Percentiles rank a stretch among this genome's conserved stretches.
Evolutionary conservation across 2,329 filamentous ascomycete species (phyloP).

Genomic region (Torrubiella hemipterigena): DNA sequence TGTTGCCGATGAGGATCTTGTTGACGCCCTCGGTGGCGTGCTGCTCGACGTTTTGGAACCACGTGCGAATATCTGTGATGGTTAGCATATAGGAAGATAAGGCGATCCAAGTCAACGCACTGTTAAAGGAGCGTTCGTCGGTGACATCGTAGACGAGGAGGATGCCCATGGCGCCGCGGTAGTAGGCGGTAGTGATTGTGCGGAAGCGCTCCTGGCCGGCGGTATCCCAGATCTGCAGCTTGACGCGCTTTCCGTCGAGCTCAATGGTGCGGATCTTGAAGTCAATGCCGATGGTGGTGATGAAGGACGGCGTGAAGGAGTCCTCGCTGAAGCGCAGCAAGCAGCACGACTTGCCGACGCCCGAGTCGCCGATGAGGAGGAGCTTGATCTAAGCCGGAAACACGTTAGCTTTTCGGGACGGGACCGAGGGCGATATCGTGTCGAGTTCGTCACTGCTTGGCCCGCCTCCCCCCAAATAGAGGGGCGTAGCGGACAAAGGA

Average conservation of each 20-base stretch:
- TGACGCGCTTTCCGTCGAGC: constrained; percentile 95
- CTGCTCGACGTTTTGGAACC: constrained; percentile 98
- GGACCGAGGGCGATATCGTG: too few relatives aligned
- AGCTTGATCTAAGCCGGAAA: constrained; percentile 67
- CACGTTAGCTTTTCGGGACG: constrained; percentile 1
- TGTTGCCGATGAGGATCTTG: constrained; percentile 99
- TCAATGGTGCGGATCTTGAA: constrained; percentile 99
- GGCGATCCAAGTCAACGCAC: constrained; percentile 37
- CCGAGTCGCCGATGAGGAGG: constrained; percentile 90
- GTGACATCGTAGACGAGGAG: constrained; percentile 97
- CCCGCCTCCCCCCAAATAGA: too few relatives aligned
- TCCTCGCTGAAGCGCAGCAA: constrained; percentile 94
- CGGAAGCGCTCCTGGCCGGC: constrained; percentile 97
- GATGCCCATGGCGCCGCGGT: constrained; percentile 96
- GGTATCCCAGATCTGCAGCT: constrained; percentile 99
- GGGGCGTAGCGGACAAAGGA: too few relatives aligned
- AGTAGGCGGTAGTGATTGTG: constrained; percentile 98
- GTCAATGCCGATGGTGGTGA: constrained; percentile 98
- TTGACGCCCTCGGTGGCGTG: constrained; percentile 98
- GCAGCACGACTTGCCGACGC: constrained; percentile 95
- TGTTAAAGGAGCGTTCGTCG: constrained; percentile 90
- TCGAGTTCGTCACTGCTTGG: too few relatives aligned
- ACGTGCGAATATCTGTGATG: constrained; percentile 81
- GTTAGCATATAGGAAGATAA: constrained; percentile 1
- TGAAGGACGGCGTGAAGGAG: constrained; percentile 94